Percentiles rank a stretch among this genome's conserved stretches.
phyloP scores from a whole-genome alignment of 2,329 filamentous ascomycete genomes.

The Colletotrichum spaethianum region DNA sequence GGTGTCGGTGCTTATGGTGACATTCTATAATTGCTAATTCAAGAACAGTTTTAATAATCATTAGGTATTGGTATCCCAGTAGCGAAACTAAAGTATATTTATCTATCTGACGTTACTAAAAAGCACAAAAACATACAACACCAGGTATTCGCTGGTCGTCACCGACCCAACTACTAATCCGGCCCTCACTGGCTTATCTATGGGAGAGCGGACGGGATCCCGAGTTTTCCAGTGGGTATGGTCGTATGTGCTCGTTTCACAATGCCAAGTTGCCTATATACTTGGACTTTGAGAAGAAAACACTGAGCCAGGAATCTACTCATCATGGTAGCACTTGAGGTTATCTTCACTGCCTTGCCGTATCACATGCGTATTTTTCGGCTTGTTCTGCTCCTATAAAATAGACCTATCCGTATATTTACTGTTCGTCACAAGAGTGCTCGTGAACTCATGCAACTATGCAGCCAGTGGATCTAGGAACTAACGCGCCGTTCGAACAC shows the following conservation, averaged over 20 bases:
- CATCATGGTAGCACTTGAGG: not conserved
- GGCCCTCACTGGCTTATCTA: no score
- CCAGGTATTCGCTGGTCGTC: no score
- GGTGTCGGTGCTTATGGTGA: no score
- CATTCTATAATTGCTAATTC: no score
- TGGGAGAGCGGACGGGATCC: conserved; percentile 11
- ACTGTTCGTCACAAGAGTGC: not conserved
- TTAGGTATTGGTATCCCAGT: no score
- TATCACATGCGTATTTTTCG: not conserved
- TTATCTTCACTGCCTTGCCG: not conserved
- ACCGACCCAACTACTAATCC: no score
- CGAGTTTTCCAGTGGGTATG: conserved; percentile 14
- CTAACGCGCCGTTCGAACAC: no score
- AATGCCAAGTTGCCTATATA: rapidly evolving
- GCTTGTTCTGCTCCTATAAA: not conserved
- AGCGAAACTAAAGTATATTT: not conserved
- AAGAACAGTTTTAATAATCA: no score
- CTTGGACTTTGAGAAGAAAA: not conserved
- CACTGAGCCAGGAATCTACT: not conserved
- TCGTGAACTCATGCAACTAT: not conserved
- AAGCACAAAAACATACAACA: no score
- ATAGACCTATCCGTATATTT: not conserved
- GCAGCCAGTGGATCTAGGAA: not conserved
- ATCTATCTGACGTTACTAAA: no score
- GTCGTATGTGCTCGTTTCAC: not conserved